Conservation (phyloP, 2,329 filamentous ascomycete genomes). For the Fusarium piperis region DNA sequence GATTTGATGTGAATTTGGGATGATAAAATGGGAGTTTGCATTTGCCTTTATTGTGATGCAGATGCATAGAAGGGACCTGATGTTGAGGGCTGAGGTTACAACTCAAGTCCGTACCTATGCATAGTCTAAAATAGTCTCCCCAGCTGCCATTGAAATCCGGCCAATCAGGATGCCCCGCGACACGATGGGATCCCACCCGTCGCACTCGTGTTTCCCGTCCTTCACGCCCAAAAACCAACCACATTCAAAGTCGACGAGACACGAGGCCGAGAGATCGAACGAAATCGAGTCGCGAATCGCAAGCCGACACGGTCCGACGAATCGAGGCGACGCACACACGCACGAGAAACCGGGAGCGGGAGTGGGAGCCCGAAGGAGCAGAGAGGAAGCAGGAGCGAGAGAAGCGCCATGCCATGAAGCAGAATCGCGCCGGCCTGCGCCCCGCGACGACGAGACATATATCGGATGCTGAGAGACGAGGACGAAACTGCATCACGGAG, state of each 20-base stretch:
- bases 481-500: conserved; percentile 6
- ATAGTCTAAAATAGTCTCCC: conserved; percentile 26
- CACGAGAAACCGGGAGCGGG: not conserved
- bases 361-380: conserved; percentile 16
- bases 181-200: conserved; percentile 36
- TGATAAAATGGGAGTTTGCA: not conserved
- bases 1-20: not conserved
- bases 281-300: not conserved
- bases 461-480: conserved; percentile 33
- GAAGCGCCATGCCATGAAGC: conserved; percentile 37
- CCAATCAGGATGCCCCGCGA: conserved; percentile 38
- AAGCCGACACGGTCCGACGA: conserved; percentile 1
- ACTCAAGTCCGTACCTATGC: not conserved
- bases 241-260: conserved; percentile 21
- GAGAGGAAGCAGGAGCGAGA: not conserved
- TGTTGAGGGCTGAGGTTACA: not conserved
- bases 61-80: not conserved
- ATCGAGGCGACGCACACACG: conserved; percentile 1
- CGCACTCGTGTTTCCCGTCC: conserved; percentile 38
- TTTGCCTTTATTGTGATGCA: not conserved
- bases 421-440: conserved; percentile 42
- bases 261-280: conserved; percentile 6
- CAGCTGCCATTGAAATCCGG: conserved; percentile 9
- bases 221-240: conserved; percentile 27
- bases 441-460: conserved; percentile 38